Evolutionary conservation across 805 yeast species (phyloP), one percentile per base, ranked within the genome.

Genomic region (Kuraishia ogatae): DNA sequence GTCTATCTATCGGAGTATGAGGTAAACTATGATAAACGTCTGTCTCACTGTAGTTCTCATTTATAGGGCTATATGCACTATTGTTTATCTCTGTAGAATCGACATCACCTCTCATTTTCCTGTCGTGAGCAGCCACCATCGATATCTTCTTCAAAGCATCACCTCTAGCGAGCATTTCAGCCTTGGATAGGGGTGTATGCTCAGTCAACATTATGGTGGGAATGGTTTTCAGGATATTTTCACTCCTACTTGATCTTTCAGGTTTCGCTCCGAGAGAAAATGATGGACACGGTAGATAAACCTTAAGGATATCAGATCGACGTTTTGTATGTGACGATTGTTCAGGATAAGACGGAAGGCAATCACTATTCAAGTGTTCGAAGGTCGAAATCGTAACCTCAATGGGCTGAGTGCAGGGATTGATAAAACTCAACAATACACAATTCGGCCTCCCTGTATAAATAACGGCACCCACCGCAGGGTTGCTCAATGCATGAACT

Each of bases 141-240:
- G 50, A 51, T 50, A 50, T 24, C 19, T 50, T 20, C 50, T 20
- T 49, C 23, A 50, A 21, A 11, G 48, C 54, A 23, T 20, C 50
- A 2, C 50, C 35, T 29, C 74, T 57, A 17, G 60, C 64, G 63
- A 68, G 58, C 21, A 65, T 53, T 56, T 71, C 76, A 1, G 64
- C 60, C 50, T 74, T 59, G 2, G 71, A 61, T 0, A 62, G 13
- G 28, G 63, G 68, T 0, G 74, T 62, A 2, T 55, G 54, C 5
- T 58, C 55, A 0, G 66, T 63, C 4, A 73, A 58, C 39, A 63
- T 58, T 2, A 64, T 52, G 0, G 73, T 67, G 2, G 78, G 74
- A 0, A 70, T 61, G 2, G 60, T 54, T 26, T 63, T 62, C 0
- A 67, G 51, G 6, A 56, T 48, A 2, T 48, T 39, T 1, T 57